Conservation (phyloP, 139 green algal genomes). For the Auxenochlorella pyrenoidosa region DNA sequence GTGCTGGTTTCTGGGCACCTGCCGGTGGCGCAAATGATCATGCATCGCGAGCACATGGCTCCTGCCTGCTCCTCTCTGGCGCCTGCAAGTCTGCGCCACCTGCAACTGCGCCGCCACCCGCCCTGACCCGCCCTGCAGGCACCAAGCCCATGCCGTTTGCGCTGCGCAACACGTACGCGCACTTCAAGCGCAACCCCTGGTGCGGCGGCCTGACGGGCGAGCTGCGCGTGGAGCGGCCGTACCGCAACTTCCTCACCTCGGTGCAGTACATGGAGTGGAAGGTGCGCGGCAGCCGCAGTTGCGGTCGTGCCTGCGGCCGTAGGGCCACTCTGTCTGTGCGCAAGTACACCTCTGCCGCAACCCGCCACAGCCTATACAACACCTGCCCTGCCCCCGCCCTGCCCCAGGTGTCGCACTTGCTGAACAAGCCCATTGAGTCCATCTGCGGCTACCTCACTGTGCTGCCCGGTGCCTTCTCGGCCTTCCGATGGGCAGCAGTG, state of each 20-base stretch:
- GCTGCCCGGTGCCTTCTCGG: conserved; percentile 55
- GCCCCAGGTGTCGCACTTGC: conserved; percentile 42
- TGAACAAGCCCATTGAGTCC: conserved; percentile 57
- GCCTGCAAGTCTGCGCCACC: too few relatives aligned
- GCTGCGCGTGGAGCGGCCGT: conserved; percentile 50
- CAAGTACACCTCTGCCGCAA: too few relatives aligned
- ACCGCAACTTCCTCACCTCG: conserved; percentile 50
- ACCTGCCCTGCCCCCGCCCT: too few relatives aligned
- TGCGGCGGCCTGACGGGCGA: conserved; percentile 51
- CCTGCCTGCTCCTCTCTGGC: background rate
- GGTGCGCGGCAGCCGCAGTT: background rate
- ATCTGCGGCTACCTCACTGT: conserved; percentile 56
- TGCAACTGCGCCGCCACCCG: too few relatives aligned
- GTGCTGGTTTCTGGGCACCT: too few relatives aligned
- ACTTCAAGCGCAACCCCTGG: conserved; percentile 54
- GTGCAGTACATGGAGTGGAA: conserved; percentile 63
- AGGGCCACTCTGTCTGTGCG: background rate
- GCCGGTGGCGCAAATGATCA: too few relatives aligned
- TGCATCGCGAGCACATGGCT: too few relatives aligned
- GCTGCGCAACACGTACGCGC: conserved; percentile 45
- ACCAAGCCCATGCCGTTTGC: conserved; percentile 52
- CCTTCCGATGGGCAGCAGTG: conserved; percentile 50
- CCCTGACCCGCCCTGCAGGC: background rate
- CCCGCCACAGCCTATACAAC: too few relatives aligned
- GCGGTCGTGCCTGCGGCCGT: background rate